Conservation (phyloP, 352 stramenopile genomes). For the Phytopythium litorale region DNA sequence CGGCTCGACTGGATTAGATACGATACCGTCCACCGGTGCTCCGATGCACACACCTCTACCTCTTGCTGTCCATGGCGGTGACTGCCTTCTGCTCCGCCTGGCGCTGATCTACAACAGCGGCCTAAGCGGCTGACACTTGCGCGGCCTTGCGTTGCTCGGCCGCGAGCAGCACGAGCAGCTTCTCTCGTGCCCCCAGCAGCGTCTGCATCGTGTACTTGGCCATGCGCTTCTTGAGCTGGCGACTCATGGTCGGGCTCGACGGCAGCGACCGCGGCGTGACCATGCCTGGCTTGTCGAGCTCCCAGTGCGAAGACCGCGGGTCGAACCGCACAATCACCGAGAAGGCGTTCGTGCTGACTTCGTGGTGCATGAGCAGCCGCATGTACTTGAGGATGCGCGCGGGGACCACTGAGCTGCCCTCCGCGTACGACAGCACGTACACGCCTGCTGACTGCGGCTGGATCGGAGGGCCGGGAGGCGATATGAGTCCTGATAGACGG, state of each 20-base stretch:
- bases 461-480: background rate
- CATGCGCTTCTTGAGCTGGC: conserved; percentile 72
- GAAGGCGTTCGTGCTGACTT: conserved; percentile 83
- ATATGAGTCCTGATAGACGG: conserved; percentile 10
- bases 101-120: too few relatives aligned
- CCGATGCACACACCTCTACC: background rate
- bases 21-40: background rate
- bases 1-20: conserved; percentile 2
- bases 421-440: conserved; percentile 77
- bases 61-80: background rate
- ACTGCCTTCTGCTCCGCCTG: background rate
- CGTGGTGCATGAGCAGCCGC: conserved; percentile 82
- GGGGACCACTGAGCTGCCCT: conserved; percentile 65
- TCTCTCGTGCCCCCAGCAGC: conserved; percentile 51
- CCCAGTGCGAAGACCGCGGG: conserved; percentile 62
- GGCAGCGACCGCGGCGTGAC: conserved; percentile 70
- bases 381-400: conserved; percentile 85
- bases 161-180: conserved; percentile 45
- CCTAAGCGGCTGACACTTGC: background rate
- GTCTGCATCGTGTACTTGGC: conserved; percentile 73
- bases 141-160: conserved; percentile 30
- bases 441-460: conserved; percentile 29
- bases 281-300: conserved; percentile 76
- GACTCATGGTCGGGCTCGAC: conserved; percentile 66
- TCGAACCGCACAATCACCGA: conserved; percentile 77